Evolutionary conservation across 352 stramenopile genomes (phyloP).

Genomic region (Phytophthora quininea): DNA sequence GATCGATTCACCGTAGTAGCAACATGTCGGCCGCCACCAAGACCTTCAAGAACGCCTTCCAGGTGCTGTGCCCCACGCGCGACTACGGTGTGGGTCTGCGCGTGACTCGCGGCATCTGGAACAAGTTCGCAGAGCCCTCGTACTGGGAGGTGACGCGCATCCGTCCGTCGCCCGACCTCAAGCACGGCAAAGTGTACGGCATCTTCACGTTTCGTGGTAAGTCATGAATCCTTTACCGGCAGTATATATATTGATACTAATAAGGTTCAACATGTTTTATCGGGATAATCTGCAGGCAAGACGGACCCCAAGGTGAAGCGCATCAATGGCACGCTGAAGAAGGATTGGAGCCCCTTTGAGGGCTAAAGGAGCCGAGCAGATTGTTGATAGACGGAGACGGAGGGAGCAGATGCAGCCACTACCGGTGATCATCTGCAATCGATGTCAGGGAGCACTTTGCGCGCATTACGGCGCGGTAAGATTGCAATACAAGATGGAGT

Average conservation of each 20-base stretch:
- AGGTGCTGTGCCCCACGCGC: conserved; percentile 70
- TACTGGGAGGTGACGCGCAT: conserved; percentile 87
- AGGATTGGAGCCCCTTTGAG: conserved; percentile 59
- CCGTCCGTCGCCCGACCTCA: conserved; percentile 72
- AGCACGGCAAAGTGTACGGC: conserved; percentile 88
- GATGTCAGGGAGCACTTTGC: not conserved
- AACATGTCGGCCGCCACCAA: conserved; percentile 46
- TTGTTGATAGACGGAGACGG: conserved; percentile 4
- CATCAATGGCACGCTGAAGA: conserved; percentile 81
- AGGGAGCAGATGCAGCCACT: conserved; percentile 6
- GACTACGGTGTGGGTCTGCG: conserved; percentile 75
- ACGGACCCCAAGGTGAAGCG: conserved; percentile 73
- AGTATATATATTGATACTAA: conserved; percentile 6
- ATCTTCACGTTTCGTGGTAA: conserved; percentile 81
- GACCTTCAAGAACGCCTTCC: conserved; percentile 70
- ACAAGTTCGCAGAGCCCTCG: conserved; percentile 71
- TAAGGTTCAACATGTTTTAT: too few species aligned
- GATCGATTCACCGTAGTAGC: conserved; percentile 10
- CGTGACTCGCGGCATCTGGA: conserved; percentile 79
- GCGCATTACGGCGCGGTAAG: conserved; percentile 18
- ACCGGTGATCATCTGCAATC: too few species aligned
- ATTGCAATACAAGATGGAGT: conserved; percentile 34
- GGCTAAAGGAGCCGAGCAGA: conserved; percentile 10
- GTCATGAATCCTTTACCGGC: conserved; percentile 12
- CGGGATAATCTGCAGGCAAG: conserved; percentile 46